These are phyloP conservation scores for Nemania abortiva DNA, from an alignment of 2,329 filamentous ascomycete genomes.

Conservation along the genomic window DNA sequence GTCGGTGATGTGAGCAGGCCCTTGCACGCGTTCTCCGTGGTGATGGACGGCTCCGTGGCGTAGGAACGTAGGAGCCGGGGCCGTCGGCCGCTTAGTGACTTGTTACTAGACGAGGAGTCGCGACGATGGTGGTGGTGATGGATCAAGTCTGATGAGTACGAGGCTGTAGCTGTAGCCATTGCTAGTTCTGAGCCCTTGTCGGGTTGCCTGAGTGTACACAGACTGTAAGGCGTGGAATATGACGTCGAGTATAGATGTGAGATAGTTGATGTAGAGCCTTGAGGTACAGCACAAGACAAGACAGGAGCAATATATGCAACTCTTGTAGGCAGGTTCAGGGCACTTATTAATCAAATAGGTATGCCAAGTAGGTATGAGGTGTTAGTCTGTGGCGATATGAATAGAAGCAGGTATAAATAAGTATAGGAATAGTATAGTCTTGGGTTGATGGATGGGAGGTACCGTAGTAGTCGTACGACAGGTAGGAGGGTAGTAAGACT, in stretches of 20 bases:
- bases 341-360: constrained; percentile 2
- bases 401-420: constrained; percentile 16
- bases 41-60: constrained; percentile 69
- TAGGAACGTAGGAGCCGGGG: constrained; percentile 67
- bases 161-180: constrained; percentile 55
- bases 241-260: not conserved
- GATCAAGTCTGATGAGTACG: constrained; percentile 51
- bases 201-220: not conserved
- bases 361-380: not conserved
- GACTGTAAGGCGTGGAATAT: constrained; percentile 10
- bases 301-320: constrained; percentile 19
- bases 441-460: constrained; percentile 2
- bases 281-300: not conserved
- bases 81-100: constrained; percentile 55
- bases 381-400: constrained; percentile 18
- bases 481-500: constrained; percentile 19
- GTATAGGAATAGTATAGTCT: constrained; percentile 16
- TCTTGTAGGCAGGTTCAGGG: constrained; percentile 10
- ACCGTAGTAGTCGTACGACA: constrained; percentile 2
- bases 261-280: constrained; percentile 12
- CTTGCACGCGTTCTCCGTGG: constrained; percentile 65
- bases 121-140: constrained; percentile 52
- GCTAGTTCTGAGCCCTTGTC: constrained; percentile 16
- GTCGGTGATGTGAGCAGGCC: constrained; percentile 60
- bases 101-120: constrained; percentile 57